A percentile compares a stretch with the other conserved stretches of the same genome.
phyloP scores from a whole-genome alignment of 768 basidiomycete species.

The Lactarius vividus region DNA sequence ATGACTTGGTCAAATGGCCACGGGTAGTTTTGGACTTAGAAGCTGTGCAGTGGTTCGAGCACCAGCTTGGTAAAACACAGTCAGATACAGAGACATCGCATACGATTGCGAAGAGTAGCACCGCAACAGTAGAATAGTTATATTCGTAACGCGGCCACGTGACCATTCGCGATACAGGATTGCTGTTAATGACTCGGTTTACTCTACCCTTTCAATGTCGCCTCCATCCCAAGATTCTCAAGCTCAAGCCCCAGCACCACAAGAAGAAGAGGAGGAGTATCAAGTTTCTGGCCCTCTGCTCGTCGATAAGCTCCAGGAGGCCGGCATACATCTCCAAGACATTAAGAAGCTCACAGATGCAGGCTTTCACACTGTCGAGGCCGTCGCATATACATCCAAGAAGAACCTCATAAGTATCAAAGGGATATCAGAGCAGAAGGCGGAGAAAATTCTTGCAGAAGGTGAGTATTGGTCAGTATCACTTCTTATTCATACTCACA shows the following conservation, averaged over 20 bases:
- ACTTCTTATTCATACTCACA: slow-evolving; percentile 7
- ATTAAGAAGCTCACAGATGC: slow-evolving; percentile 94
- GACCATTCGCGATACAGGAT: slow-evolving; percentile 1
- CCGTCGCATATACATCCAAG: slow-evolving; percentile 96
- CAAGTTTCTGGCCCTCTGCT: slow-evolving; percentile 78
- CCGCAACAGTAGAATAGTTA: neutral
- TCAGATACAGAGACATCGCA: slow-evolving; percentile 2
- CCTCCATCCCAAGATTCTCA: slow-evolving; percentile 53
- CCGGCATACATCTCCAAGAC: slow-evolving; percentile 85
- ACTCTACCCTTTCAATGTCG: slow-evolving; percentile 45
- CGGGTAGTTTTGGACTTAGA: slow-evolving; percentile 77
- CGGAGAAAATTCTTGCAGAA: slow-evolving; percentile 92
- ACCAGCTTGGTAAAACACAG: slow-evolving; percentile 48
- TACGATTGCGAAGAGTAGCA: too few species aligned
- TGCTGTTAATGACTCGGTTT: neutral
- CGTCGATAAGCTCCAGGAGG: slow-evolving; percentile 81
- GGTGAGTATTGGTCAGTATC: slow-evolving; percentile 48
- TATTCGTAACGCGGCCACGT: slow-evolving; percentile 27
- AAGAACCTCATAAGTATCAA: slow-evolving; percentile 88
- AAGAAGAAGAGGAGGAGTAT: slow-evolving; percentile 53
- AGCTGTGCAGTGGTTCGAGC: slow-evolving; percentile 78
- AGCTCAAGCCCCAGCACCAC: slow-evolving; percentile 48
- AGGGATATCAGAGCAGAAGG: slow-evolving; percentile 95
- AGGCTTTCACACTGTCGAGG: slow-evolving; percentile 90
- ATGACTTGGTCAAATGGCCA: slow-evolving; percentile 81